A percentile compares a stretch with the other conserved stretches of the same genome.
phyloP scores from a whole-genome alignment of 2,329 filamentous ascomycete species.

The Neonectria sp. region DNA sequence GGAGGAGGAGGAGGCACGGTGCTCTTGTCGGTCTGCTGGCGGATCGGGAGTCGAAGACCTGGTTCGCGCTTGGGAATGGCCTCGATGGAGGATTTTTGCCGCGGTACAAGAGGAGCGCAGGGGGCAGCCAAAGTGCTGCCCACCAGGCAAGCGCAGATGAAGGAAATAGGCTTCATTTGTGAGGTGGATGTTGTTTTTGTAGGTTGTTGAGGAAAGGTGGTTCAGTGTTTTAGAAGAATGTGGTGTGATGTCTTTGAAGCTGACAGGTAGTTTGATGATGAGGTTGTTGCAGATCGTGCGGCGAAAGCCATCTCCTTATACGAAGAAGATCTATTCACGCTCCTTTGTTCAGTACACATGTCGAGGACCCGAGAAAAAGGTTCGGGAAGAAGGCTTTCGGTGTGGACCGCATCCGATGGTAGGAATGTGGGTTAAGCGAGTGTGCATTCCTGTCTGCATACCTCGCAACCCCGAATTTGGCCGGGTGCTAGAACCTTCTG shows the following conservation, averaged over 20 bases:
- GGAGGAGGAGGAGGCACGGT: background rate
- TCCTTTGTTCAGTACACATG: too few relatives aligned
- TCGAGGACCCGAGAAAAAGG: background rate
- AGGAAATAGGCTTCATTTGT: background rate
- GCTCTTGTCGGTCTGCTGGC: background rate
- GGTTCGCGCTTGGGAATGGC: background rate
- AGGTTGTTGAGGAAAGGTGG: background rate
- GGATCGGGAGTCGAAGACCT: background rate
- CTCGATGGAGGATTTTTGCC: background rate
- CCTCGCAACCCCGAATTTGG: background rate
- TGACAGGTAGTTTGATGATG: background rate
- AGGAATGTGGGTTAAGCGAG: background rate
- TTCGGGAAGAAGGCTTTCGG: background rate
- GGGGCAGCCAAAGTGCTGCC: background rate
- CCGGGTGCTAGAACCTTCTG: background rate
- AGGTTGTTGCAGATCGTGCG: background rate
- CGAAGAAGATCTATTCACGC: too few relatives aligned
- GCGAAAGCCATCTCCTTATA: background rate
- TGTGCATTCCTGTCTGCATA: background rate
- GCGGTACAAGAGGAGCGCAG: background rate
- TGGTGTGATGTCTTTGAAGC: background rate
- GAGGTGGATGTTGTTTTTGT: background rate
- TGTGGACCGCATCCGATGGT: background rate
- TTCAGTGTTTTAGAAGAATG: background rate
- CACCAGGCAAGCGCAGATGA: background rate